Evolutionary conservation across 148 eudicot genomes (phyloP).

Genomic region (Chenopodium quinoa): DNA sequence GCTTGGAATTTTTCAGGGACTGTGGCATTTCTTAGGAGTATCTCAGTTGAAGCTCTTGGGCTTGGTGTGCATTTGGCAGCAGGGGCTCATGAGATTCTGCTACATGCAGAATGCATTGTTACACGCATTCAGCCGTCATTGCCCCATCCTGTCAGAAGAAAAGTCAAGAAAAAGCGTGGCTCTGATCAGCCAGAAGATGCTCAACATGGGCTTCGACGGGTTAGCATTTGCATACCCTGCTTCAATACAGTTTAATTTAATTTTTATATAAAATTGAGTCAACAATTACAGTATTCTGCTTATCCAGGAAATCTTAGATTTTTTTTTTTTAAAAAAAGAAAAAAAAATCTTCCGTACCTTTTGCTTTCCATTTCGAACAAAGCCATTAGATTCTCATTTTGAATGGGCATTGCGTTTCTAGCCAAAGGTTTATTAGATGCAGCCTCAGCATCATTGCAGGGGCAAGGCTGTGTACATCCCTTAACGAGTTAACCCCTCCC

Average conservation of each 20-base stretch:
- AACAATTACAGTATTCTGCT: background rate
- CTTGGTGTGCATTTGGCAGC: constrained; percentile 94
- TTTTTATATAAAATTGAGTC: background rate
- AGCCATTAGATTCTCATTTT: background rate
- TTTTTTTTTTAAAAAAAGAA: too few relatives aligned
- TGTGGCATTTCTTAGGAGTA: constrained; percentile 82
- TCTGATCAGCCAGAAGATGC: constrained; percentile 79
- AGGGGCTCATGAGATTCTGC: constrained; percentile 82
- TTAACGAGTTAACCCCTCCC: background rate
- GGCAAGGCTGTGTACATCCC: background rate
- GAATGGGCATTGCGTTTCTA: background rate
- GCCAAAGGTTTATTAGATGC: background rate
- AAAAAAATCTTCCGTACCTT: too few relatives aligned
- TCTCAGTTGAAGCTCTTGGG: constrained; percentile 91
- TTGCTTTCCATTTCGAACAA: too few relatives aligned
- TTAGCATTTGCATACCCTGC: constrained; percentile 18
- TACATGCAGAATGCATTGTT: constrained; percentile 75
- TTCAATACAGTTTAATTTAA: background rate
- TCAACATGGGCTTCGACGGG: constrained; percentile 87
- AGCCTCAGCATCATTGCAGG: background rate
- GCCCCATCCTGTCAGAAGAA: constrained; percentile 44
- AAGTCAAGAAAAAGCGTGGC: constrained; percentile 39
- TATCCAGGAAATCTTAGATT: too few relatives aligned
- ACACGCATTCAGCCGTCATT: constrained; percentile 70
- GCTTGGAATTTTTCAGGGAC: constrained; percentile 50